phyloP scores from a whole-genome alignment of 2,329 filamentous ascomycete genomes.

The Didymella keratinophila region DNA sequence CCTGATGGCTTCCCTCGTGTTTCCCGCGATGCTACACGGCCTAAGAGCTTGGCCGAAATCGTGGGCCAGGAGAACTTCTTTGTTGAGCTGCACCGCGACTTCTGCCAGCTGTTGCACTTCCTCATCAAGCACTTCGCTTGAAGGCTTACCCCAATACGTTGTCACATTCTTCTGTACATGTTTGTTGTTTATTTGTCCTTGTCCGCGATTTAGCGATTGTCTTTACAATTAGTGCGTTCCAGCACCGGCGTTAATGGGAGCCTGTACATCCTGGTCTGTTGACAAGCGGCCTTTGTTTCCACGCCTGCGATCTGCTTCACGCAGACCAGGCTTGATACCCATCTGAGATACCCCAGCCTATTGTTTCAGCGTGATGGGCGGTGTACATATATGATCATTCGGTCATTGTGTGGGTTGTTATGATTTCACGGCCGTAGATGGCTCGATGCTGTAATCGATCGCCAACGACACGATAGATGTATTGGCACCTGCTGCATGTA shows the following conservation, averaged over 20 bases:
- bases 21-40: slow-evolving; percentile 60
- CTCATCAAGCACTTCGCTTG: slow-evolving; percentile 52
- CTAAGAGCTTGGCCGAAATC: slow-evolving; percentile 65
- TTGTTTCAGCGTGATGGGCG: slow-evolving; percentile 24
- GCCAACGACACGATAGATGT: slow-evolving; percentile 12
- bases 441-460: slow-evolving; percentile 21
- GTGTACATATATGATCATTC: slow-evolving; percentile 21
- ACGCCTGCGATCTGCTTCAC: slow-evolving; percentile 8
- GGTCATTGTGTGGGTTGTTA: slow-evolving; percentile 17
- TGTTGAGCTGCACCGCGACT: slow-evolving; percentile 63
- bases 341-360: slow-evolving; percentile 37
- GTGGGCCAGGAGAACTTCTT: slow-evolving; percentile 67
- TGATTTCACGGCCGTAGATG: slow-evolving; percentile 20
- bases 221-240: slow-evolving; percentile 21
- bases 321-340: slow-evolving; percentile 33
- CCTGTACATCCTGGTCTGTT: slow-evolving; percentile 12
- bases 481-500: slow-evolving; percentile 12
- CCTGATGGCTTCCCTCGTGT: slow-evolving; percentile 63
- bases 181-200: slow-evolving; percentile 21
- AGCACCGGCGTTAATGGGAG: slow-evolving; percentile 29
- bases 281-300: slow-evolving; percentile 9
- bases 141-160: slow-evolving; percentile 22
- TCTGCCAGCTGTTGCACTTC: slow-evolving; percentile 52
- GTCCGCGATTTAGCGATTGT: slow-evolving; percentile 39
- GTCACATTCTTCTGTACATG: slow-evolving; percentile 30